Conservation (phyloP, 805 yeast species). For the Ascoidea rubescens region DNA sequence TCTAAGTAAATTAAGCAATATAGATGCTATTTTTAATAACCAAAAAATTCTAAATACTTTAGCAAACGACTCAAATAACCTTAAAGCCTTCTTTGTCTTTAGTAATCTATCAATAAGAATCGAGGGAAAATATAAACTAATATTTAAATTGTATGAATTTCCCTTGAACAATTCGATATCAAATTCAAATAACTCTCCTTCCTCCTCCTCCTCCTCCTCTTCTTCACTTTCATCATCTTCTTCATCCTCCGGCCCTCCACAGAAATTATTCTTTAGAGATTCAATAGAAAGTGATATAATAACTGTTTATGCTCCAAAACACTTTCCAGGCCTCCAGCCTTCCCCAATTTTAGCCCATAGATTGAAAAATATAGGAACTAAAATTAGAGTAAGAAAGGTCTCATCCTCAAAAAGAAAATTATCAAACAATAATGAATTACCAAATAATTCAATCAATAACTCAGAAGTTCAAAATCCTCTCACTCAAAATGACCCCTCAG, state of each 20-base stretch:
- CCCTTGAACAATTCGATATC: background rate
- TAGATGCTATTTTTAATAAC: too few species aligned
- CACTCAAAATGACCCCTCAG: background rate
- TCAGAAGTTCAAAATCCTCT: background rate
- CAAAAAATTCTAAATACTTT: background rate
- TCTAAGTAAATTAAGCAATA: too few species aligned
- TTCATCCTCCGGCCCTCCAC: background rate
- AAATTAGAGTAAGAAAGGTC: constrained; percentile 4
- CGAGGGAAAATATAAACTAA: background rate
- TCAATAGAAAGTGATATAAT: constrained; percentile 12
- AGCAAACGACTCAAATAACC: background rate
- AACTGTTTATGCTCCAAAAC: constrained; percentile 19
- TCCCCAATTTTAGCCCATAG: constrained; percentile 13
- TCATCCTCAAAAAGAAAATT: constrained; percentile 5
- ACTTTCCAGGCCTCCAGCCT: constrained; percentile 19
- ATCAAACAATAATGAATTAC: background rate
- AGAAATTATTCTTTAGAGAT: constrained; percentile 8
- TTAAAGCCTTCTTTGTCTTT: background rate
- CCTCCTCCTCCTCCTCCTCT: too few species aligned
- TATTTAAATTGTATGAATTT: background rate
- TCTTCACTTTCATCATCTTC: too few species aligned
- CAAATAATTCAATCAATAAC: too few species aligned
- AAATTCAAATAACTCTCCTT: too few species aligned
- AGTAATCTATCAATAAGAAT: background rate
- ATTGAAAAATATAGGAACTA: constrained; percentile 3